Evolutionary conservation across 305 asterid genomes (phyloP), one percentile per base, ranked within the genome.

Genomic region (Caryopteris hybrid): DNA sequence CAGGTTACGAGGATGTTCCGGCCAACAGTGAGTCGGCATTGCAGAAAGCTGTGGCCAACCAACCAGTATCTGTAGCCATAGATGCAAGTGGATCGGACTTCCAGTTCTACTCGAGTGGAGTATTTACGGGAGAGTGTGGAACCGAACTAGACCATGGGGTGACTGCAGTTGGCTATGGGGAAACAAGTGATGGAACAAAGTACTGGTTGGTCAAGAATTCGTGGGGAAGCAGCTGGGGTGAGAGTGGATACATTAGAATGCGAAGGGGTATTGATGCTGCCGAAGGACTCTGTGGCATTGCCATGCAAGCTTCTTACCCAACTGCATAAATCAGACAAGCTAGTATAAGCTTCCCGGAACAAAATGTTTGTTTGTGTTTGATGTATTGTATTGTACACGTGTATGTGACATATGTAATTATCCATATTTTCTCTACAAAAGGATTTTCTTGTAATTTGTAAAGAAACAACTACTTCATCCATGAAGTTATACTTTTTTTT

Each of bases 1-100:
- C 73, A 9, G 83, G 86, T 2, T 84, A 75, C 25, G 81, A 76
- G 53, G 70, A 70, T 11, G 90, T 84, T 5, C 88, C 88, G 0
- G 68, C 59, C 21, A 78, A 82, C 58, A 69, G 78, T 12, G 90
- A 84, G 62, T 31, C 66, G 2, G 31, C 31, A 29, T 34, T 86
- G 71, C 31, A 64, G 64, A 76, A 72, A 1, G 90, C 83, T 0
- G 86, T 82, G 67, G 50, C 64, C 25, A 53, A 61, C 16, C 78
- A 74, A 22, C 72, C 77, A 10, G 21, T 47, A 12, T 52, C 74
- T 20, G 66, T 60, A 25, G 51, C 27, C 10, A 20, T 57, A 7
- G 64, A 66, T 20, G 78, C 69, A 12, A 9, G 62, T 7, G 57
- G 64, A 5, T 1, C 33, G 0, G 58, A 12, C 18, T 67, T 60